Evolutionary conservation across 1,139 yeast species (phyloP), one percentile per base, ranked within the genome.

Genomic region (Diutina mesorugosa): DNA sequence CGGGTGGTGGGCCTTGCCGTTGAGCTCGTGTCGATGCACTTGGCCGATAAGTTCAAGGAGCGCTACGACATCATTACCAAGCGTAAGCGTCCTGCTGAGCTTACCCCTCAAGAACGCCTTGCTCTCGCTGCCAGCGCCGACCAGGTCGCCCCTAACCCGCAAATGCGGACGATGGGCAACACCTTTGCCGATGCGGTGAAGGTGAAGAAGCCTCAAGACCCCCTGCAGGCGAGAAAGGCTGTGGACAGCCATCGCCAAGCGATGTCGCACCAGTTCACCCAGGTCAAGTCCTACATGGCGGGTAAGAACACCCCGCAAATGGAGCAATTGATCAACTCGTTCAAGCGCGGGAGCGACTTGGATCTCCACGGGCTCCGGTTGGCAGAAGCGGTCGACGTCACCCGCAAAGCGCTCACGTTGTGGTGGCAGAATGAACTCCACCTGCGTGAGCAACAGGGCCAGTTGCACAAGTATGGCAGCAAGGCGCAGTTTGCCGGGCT

Each of bases 371-470:
- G 48, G 9, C 28, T 53, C 9, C 21, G 26, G 12, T 77, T 80
- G 26, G 63, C 71, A 0, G 73, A 71, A 29, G 86, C 87, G 0
- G 59, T 75, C n/a, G 57, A 59, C 9, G 62, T 73, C 3, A 68
- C 76, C 2, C 62, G 65, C 12, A 55, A 56, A 8, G 73, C 72
- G 1, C 64, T 81, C 6, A 55, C 61, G 0, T 64, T 64, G 4
- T 84, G 90, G 90, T 84, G 88, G 88, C 59, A 63, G 1, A 67
- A 67, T 29, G 89, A 84, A 63, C 51, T 71, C 48, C 60, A 63
- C 7, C 63, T 65, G 46, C 66, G 87, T 55, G 74, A 73, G 54
- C 55, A 67, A 5, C 68, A 72, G 32, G 80, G 81, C 2, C 68
- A 66, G 18, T 57, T 73, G 38, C 65, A 69, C 9, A 64, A 67